A percentile compares a stretch with the other conserved stretches of the same genome.
phyloP scores from a whole-genome alignment of 345 rosid species.

The Brassica rapa region DNA sequence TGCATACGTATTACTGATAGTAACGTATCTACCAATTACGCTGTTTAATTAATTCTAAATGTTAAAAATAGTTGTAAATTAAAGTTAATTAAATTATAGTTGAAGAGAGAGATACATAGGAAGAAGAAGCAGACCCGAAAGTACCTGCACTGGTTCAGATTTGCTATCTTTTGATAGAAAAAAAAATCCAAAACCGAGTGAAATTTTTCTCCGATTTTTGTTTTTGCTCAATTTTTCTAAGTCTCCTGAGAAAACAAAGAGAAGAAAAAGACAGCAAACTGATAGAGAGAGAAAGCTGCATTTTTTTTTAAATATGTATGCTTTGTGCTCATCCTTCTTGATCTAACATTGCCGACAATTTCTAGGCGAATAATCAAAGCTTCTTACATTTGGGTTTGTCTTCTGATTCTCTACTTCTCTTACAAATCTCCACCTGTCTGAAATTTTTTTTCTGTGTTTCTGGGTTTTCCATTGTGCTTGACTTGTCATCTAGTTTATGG shows the following conservation, averaged over 20 bases:
- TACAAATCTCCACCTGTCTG: conserved; percentile 35
- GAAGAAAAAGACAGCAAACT: conserved; percentile 35
- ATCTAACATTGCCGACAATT: conserved; percentile 48
- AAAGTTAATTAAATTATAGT: conserved; percentile 37
- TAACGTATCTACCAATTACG: conserved; percentile 41
- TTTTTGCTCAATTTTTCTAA: conserved; percentile 8
- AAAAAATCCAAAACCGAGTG: conserved; percentile 16
- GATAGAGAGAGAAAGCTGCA: conserved; percentile 26
- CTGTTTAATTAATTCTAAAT: not conserved
- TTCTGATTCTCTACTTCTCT: conserved; percentile 37
- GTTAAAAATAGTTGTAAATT: conserved; percentile 16
- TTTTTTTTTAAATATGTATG: conserved; percentile 19
- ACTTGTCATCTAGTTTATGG: conserved; percentile 27
- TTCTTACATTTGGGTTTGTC: conserved; percentile 32
- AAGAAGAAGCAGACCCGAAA: conserved; percentile 48
- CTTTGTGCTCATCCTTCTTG: conserved; percentile 36
- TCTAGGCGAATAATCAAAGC: conserved; percentile 22
- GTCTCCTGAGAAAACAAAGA: conserved; percentile 40
- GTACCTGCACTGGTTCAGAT: conserved; percentile 52
- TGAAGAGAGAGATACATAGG: conserved; percentile 34
- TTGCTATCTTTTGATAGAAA: conserved; percentile 16
- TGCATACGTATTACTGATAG: conserved; percentile 29
- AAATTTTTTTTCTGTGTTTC: not conserved
- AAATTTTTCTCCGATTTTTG: conserved; percentile 13
- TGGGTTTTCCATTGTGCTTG: conserved; percentile 38